Evolutionary conservation across 148 eudicot species (phyloP).

Genomic region (Mesembryanthemum crystallinum): DNA sequence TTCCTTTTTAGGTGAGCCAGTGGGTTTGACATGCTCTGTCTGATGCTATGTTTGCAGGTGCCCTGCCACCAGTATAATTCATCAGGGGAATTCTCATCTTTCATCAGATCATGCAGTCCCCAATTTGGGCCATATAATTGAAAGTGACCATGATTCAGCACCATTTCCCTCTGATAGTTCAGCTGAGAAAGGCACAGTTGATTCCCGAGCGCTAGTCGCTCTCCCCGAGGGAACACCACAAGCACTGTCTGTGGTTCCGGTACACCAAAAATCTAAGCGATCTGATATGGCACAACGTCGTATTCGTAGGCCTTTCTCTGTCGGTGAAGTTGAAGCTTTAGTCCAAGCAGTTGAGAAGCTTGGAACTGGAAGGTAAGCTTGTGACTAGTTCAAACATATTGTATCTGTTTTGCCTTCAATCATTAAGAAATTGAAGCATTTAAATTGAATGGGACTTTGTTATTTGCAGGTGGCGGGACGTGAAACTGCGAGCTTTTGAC

Average conservation of each 20-base stretch:
- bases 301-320: conserved; percentile 96
- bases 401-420: neutral
- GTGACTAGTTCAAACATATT: neutral
- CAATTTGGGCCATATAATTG: conserved; percentile 47
- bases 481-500: conserved; percentile 81
- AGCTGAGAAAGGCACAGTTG: conserved; percentile 46
- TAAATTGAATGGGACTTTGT: neutral
- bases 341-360: conserved; percentile 98
- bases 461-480: conserved; percentile 88
- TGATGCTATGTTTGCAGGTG: conserved; percentile 42
- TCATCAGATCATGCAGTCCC: conserved; percentile 30
- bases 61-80: conserved; percentile 32
- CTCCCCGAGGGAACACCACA: conserved; percentile 49
- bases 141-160: conserved; percentile 91
- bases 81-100: conserved; percentile 38
- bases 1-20: neutral
- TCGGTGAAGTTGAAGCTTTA: conserved; percentile 87
- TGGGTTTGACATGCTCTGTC: neutral
- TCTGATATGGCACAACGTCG: conserved; percentile 79
- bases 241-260: conserved; percentile 52
- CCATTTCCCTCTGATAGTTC: conserved; percentile 62
- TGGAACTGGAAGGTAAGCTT: conserved; percentile 88
- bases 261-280: conserved; percentile 56
- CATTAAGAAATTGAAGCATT: neutral
- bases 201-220: conserved; percentile 58